Base-by-base conservation (phyloP, 768 basidiomycete genomes). In the Suillus occidentalis region DNA sequence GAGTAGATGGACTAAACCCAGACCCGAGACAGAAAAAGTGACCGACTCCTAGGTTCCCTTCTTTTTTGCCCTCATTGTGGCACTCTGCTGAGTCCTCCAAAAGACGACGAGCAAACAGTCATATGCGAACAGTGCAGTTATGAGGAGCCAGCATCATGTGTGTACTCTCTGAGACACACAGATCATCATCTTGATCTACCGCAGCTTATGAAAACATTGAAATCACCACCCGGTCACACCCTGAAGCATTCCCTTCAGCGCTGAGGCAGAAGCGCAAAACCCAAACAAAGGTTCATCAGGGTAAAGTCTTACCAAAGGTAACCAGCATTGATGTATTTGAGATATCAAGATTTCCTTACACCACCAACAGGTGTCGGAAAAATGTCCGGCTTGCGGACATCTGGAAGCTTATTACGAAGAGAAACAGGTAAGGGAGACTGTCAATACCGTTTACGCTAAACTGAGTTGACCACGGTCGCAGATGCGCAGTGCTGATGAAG, bases 11-110 rank as follows among this genome's bases (percentile, higher is more conserved):
- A 14, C 25, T 63, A 39, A 20, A 18, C 22, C 25, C 58, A 40
- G 25, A 59, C 28, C 18, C 40, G 20, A 55, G 20, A 36, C 34
- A 55, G 34, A 55, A n/a, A 34, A 59, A 31, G 25, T 59, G 18
- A 59, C 28, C 40, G 28, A 31, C 34, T 49, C 16, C 55, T 71
- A 91, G 97, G 97, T 61, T 96, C 95, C 1, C 82, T 99, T 31
- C 81, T 99, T 47, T 99, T 99, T 79, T 99, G 97, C 78, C 94
- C 94, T 2, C 83, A 87, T 65, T 99, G 97, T 69, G 95, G 95
- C 16, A 97, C 94, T 1, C 81, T 99, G 43, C 88, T 99, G 16
- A 86, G 89, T 67, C 78, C 95, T 25, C 97, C 97, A 0, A 80
- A 80, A 70, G 90, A 89, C 53, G 87, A 89, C 52, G 89, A 94